Percentiles rank a stretch among this genome's conserved stretches.
phyloP scores from a whole-genome alignment of 352 stramenopile species.

The Hyaloperonospora brassicae region DNA sequence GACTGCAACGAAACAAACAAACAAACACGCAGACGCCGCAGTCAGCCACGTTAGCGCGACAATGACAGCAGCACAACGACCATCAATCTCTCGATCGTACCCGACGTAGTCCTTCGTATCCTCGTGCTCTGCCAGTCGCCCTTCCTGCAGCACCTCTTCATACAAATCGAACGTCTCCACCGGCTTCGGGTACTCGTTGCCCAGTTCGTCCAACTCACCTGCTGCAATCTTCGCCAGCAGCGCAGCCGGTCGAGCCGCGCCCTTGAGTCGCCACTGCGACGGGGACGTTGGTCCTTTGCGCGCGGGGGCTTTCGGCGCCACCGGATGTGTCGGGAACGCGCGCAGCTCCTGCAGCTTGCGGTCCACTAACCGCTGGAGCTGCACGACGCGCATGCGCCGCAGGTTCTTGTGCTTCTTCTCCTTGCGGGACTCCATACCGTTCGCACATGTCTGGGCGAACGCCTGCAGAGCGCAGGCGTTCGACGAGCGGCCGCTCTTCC shows the following conservation, averaged over 20 bases:
- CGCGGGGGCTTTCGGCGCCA: conserved; percentile 28
- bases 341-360: conserved; percentile 57
- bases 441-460: conserved; percentile 51
- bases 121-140: conserved; percentile 45
- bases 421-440: conserved; percentile 49
- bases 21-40: conserved; percentile 2
- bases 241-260: conserved; percentile 56
- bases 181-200: conserved; percentile 64
- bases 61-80: not conserved
- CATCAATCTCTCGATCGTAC: conserved; percentile 17
- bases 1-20: not conserved
- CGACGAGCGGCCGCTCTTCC: conserved; percentile 47
- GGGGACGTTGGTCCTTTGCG: conserved; percentile 48
- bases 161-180: conserved; percentile 76
- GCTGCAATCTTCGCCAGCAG: conserved; percentile 67
- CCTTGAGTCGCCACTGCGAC: conserved; percentile 77
- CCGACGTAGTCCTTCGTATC: conserved; percentile 65
- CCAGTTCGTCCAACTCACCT: conserved; percentile 70
- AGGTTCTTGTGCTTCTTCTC: conserved; percentile 64
- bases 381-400: conserved; percentile 69
- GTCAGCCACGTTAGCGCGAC: not conserved
- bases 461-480: conserved; percentile 42
- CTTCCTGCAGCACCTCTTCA: conserved; percentile 39
- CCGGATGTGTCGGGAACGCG: conserved; percentile 43
- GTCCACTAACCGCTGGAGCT: conserved; percentile 69